A percentile compares a stretch with the other conserved stretches of the same genome.
Evolutionary conservation across 768 basidiomycete species (phyloP).

Genomic region (Pisolithus tinctorius): DNA sequence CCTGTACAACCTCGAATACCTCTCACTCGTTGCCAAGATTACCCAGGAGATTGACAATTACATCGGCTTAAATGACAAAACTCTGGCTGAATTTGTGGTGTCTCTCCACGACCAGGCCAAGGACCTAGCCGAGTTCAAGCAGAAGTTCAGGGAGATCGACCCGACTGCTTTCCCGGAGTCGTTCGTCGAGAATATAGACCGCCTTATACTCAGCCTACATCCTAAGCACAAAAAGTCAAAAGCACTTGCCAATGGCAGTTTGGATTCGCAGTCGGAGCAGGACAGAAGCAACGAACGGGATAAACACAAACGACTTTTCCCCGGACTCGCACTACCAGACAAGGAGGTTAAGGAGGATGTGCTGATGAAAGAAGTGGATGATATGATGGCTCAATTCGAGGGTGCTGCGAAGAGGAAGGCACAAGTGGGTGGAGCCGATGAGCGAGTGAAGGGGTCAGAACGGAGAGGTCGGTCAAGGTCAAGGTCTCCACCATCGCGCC

Average conservation of each 20-base stretch:
- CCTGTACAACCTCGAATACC: slow-evolving; percentile 87
- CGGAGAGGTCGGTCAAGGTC: slow-evolving; percentile 43
- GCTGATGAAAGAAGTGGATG: slow-evolving; percentile 83
- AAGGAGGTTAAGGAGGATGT: slow-evolving; percentile 66
- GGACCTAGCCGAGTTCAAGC: slow-evolving; percentile 74
- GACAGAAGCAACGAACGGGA: slow-evolving; percentile 49
- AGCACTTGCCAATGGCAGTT: slow-evolving; percentile 31
- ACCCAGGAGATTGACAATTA: slow-evolving; percentile 92
- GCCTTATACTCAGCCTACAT: slow-evolving; percentile 89
- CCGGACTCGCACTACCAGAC: slow-evolving; percentile 81
- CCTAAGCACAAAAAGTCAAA: slow-evolving; percentile 78
- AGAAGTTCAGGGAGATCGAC: slow-evolving; percentile 66
- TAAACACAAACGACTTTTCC: slow-evolving; percentile 80
- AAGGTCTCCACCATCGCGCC: slow-evolving; percentile 39
- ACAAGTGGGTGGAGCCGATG: slow-evolving; percentile 35
- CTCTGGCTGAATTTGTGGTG: slow-evolving; percentile 93
- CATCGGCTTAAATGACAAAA: slow-evolving; percentile 79
- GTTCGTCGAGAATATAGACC: slow-evolving; percentile 88
- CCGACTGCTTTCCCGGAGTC: slow-evolving; percentile 79
- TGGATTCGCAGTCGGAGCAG: slow-evolving; percentile 22
- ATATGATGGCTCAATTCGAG: slow-evolving; percentile 74
- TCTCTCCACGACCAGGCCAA: slow-evolving; percentile 80
- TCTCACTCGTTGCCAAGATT: slow-evolving; percentile 87
- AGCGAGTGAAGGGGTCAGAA: slow-evolving; percentile 53
- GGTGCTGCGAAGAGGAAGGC: slow-evolving; percentile 58